These are phyloP conservation scores for Nowakowskiella sp. DNA, from an alignment of 192 early-diverging fungal species.

Conservation along the genomic window DNA sequence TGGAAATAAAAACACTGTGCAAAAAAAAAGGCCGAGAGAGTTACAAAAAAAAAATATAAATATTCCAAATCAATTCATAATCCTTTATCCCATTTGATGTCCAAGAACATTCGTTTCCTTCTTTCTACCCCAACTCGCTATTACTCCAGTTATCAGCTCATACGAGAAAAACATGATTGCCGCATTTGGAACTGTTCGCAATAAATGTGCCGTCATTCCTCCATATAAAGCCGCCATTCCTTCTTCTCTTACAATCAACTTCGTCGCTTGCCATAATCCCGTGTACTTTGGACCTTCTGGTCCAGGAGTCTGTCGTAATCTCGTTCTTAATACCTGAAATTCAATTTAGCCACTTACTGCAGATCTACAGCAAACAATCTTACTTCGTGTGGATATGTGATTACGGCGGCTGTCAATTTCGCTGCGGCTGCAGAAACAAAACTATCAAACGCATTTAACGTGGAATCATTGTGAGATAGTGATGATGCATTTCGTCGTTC, in stretches of 20 bases:
- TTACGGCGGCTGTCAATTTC: slow-evolving; percentile 77
- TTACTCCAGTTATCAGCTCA: slow-evolving; percentile 48
- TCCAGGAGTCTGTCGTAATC: slow-evolving; percentile 74
- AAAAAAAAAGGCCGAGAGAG: too few species aligned
- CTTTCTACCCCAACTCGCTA: slow-evolving; percentile 30
- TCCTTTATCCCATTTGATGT: slow-evolving; percentile 4
- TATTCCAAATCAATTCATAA: too few species aligned
- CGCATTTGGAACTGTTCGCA: slow-evolving; percentile 93
- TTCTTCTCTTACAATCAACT: slow-evolving; percentile 63
- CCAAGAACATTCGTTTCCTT: background rate
- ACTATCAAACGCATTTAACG: slow-evolving; percentile 68
- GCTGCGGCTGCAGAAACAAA: slow-evolving; percentile 74
- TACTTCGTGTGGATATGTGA: slow-evolving; percentile 95
- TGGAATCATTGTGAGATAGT: slow-evolving; percentile 24
- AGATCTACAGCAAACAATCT: background rate
- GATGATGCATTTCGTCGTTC: slow-evolving; percentile 7
- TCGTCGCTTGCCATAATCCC: slow-evolving; percentile 51
- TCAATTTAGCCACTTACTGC: background rate
- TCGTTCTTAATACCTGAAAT: slow-evolving; percentile 59
- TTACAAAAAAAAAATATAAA: too few species aligned
- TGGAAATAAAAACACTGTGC: too few species aligned
- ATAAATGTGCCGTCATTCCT: slow-evolving; percentile 88
- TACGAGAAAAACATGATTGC: slow-evolving; percentile 89
- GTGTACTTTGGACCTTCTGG: slow-evolving; percentile 65
- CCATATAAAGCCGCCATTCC: slow-evolving; percentile 82